phyloP scores from a whole-genome alignment of 176 grass and related monocot species.

The Rhynchospora breviuscula region DNA sequence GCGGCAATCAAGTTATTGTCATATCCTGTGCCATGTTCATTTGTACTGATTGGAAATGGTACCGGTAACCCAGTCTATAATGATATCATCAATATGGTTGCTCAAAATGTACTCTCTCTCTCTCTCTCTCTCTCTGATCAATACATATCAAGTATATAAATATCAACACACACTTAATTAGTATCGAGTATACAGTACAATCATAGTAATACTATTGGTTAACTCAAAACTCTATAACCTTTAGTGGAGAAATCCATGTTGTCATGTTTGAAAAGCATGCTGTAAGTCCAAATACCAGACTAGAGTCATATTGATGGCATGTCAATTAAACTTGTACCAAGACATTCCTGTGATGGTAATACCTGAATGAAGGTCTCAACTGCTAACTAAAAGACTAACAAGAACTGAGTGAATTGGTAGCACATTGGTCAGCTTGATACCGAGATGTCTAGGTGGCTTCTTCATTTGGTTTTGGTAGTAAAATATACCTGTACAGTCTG shows the following conservation, averaged over 20 bases:
- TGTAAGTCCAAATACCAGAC: not conserved
- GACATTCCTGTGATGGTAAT: not conserved
- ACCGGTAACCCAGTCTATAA: slow-evolving; percentile 49
- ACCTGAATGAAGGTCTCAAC: not conserved
- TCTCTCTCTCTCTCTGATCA: slow-evolving; percentile 11
- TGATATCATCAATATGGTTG: slow-evolving; percentile 51
- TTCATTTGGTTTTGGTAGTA: not conserved
- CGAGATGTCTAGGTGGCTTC: not conserved
- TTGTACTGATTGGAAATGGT: slow-evolving; percentile 59
- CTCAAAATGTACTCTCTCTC: slow-evolving; percentile 48
- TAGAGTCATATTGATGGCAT: not conserved
- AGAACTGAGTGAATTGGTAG: not conserved
- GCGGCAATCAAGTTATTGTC: slow-evolving; percentile 61
- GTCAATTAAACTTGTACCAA: not conserved
- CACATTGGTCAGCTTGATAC: not conserved
- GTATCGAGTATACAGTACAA: not conserved
- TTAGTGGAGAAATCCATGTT: not conserved
- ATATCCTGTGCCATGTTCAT: slow-evolving; percentile 66
- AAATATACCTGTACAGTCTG: not conserved
- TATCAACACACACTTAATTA: not conserved
- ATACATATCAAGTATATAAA: too few relatives aligned
- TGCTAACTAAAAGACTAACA: not conserved
- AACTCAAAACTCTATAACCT: slow-evolving; percentile 19
- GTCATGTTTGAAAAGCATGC: not conserved
- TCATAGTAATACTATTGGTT: slow-evolving; percentile 12